A percentile compares a stretch with the other conserved stretches of the same genome.
phyloP scores from a whole-genome alignment of 768 basidiomycete species.

The Guyanaporus albipodus region DNA sequence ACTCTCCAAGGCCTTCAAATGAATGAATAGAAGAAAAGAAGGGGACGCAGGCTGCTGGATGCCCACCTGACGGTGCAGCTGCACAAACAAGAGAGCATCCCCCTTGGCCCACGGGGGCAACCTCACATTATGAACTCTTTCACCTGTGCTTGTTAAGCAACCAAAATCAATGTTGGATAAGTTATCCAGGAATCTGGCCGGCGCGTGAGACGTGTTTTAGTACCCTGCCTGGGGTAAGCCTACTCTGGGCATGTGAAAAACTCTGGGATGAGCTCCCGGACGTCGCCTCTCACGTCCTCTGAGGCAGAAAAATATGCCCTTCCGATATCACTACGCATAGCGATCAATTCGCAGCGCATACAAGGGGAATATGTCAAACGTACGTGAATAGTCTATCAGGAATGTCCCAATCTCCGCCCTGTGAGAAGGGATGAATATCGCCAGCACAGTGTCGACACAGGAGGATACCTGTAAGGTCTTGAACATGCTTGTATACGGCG shows the following conservation, averaged over 20 bases:
- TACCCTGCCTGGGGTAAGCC: background rate
- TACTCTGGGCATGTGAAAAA: conserved; percentile 84
- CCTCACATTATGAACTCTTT: conserved; percentile 82
- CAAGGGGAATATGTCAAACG: conserved; percentile 1
- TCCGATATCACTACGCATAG: conserved; percentile 57
- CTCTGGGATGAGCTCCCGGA: conserved; percentile 89
- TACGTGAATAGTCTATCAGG: conserved; percentile 83
- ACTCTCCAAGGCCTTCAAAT: conserved; percentile 76
- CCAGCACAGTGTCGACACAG: background rate
- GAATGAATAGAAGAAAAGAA: background rate
- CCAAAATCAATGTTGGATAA: conserved; percentile 77
- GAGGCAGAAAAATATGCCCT: conserved; percentile 84
- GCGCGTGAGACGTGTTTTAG: background rate
- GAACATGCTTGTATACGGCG: conserved; percentile 94
- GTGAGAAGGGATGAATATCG: conserved; percentile 1
- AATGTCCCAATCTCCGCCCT: conserved; percentile 95
- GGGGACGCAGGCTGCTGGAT: background rate
- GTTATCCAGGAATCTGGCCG: conserved; percentile 78
- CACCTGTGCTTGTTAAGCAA: conserved; percentile 63
- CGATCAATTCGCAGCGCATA: conserved; percentile 9
- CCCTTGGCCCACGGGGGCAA: conserved; percentile 86
- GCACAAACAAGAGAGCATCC: conserved; percentile 80
- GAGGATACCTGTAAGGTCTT: conserved; percentile 67
- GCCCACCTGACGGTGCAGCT: conserved; percentile 68
- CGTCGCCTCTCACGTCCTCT: conserved; percentile 83